Conservation (phyloP, 768 basidiomycete genomes). For the Chiua virens region DNA sequence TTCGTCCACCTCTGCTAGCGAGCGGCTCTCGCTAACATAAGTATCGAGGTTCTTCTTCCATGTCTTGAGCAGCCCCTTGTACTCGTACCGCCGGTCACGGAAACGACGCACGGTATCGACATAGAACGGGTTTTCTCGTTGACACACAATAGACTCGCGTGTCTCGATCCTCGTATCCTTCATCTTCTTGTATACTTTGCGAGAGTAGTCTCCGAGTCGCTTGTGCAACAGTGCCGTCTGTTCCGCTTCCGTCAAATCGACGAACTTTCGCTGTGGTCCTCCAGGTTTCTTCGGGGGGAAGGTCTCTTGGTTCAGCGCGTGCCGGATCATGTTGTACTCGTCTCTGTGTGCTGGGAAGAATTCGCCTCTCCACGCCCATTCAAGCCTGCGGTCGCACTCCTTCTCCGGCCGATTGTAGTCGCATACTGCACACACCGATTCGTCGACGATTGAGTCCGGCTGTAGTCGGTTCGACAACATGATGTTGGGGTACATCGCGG, state of each 20-base stretch:
- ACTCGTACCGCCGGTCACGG: conserved; percentile 97
- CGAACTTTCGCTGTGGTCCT: conserved; percentile 74
- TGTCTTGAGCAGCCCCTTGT: conserved; percentile 97
- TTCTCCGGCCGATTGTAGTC: conserved; percentile 98
- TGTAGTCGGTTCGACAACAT: conserved; percentile 99
- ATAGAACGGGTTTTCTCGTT: conserved; percentile 98
- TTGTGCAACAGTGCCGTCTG: conserved; percentile 94
- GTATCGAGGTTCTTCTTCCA: conserved; percentile 98
- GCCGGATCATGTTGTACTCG: conserved; percentile 98
- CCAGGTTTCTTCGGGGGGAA: conserved; percentile 83
- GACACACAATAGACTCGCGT: conserved; percentile 93
- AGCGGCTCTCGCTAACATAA: conserved; percentile 61
- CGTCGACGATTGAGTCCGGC: conserved; percentile 96
- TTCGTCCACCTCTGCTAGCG: conserved; percentile 88
- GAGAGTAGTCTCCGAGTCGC: conserved; percentile 96
- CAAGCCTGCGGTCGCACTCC: conserved; percentile 86
- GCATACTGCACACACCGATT: conserved; percentile 95
- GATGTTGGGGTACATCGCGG: conserved; percentile 99
- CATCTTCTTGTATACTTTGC: conserved; percentile 97
- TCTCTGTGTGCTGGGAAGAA: conserved; percentile 97
- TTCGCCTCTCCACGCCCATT: conserved; percentile 99
- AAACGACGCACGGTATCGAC: conserved; percentile 97
- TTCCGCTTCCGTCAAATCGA: conserved; percentile 79
- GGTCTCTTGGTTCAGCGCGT: conserved; percentile 90
- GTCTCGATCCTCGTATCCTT: conserved; percentile 96